These are phyloP conservation scores for Apophysomyces elegans DNA, from an alignment of 371 early-diverging fungal genomes.

Conservation along the genomic window DNA sequence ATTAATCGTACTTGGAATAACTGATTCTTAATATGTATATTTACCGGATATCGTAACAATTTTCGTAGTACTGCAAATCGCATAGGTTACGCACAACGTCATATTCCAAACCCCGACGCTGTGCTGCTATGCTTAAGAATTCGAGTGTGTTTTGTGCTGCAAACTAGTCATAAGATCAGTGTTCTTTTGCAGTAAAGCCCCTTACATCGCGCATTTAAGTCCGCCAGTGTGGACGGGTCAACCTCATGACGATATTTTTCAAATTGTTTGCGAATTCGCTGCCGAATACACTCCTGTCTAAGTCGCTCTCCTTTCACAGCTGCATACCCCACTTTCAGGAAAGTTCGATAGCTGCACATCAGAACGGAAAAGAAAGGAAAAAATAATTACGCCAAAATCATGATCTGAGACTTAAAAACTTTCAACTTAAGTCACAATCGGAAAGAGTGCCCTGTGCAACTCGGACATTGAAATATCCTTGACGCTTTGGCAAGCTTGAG, in stretches of 20 bases:
- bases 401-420: no score
- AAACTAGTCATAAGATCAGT: background rate
- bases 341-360: slow-evolving; percentile 15
- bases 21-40: background rate
- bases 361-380: background rate
- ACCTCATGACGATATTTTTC: slow-evolving; percentile 6
- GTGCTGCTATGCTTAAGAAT: slow-evolving; percentile 18
- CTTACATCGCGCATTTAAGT: background rate
- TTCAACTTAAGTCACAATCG: no score
- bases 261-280: slow-evolving; percentile 19
- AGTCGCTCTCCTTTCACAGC: slow-evolving; percentile 16
- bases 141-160: slow-evolving; percentile 22
- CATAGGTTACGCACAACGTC: slow-evolving; percentile 24
- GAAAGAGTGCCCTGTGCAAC: no score
- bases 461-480: no score
- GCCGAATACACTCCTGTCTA: slow-evolving; percentile 12
- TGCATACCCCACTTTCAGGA: slow-evolving; percentile 21
- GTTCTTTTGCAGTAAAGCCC: background rate
- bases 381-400: background rate
- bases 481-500: no score
- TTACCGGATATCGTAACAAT: slow-evolving; percentile 19
- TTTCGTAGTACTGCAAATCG: slow-evolving; percentile 13
- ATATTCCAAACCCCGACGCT: slow-evolving; percentile 16
- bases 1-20: no score
- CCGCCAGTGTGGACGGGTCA: background rate